These are phyloP conservation scores for Umbilicaria muhlenbergii DNA, from an alignment of 495 filamentous ascomycete species.

Conservation along the genomic window DNA sequence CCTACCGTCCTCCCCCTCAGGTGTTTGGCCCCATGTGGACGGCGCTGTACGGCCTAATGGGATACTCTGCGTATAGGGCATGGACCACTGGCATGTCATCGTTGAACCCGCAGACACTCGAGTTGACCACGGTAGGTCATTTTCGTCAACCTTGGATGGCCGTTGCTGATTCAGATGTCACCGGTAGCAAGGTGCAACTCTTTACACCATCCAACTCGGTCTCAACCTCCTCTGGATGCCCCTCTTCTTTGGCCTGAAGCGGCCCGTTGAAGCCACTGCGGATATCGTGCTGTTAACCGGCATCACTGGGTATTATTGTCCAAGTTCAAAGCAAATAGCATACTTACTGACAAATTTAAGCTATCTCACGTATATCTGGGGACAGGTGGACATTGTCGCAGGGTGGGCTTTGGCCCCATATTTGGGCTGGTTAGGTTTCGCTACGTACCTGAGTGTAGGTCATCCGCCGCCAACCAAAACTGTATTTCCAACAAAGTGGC, in stretches of 20 bases:
- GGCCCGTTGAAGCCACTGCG: slow-evolving; percentile 54
- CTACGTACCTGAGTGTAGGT: slow-evolving; percentile 53
- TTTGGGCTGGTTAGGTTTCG: slow-evolving; percentile 67
- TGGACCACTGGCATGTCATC: slow-evolving; percentile 41
- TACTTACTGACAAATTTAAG: too few species aligned
- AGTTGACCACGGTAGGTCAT: slow-evolving; percentile 24
- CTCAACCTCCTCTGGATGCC: slow-evolving; percentile 89
- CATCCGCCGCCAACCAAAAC: background rate
- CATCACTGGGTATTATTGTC: slow-evolving; percentile 35
- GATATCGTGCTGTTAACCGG: slow-evolving; percentile 62
- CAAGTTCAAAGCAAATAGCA: too few species aligned
- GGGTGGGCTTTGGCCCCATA: slow-evolving; percentile 68
- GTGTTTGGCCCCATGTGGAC: slow-evolving; percentile 84
- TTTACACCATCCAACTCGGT: slow-evolving; percentile 73
- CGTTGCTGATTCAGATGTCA: slow-evolving; percentile 12
- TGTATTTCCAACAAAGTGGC: background rate
- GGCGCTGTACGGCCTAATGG: slow-evolving; percentile 72
- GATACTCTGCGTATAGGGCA: slow-evolving; percentile 66
- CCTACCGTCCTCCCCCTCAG: slow-evolving; percentile 59
- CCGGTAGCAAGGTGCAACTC: slow-evolving; percentile 42
- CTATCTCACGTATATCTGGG: slow-evolving; percentile 52
- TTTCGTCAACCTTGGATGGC: background rate
- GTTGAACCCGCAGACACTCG: slow-evolving; percentile 20
- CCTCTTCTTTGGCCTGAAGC: slow-evolving; percentile 63
- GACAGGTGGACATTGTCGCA: slow-evolving; percentile 50